Conservation (phyloP, 371 early-diverging fungal genomes). For the Actinomortierella ambigua region DNA sequence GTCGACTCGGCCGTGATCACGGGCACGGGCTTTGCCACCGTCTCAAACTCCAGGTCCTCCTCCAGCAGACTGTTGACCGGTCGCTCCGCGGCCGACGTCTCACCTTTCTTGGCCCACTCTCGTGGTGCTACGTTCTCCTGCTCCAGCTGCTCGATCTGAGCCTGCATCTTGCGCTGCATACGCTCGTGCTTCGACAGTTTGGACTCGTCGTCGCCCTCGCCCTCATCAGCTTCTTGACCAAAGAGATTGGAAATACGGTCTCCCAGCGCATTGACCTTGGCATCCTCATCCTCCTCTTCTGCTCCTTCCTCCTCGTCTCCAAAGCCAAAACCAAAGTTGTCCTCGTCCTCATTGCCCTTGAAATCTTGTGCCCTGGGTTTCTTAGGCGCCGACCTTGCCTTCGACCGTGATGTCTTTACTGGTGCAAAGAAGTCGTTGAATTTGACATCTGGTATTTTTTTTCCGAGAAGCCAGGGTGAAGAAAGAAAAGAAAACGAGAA, state of each 20-base stretch:
- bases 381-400: constrained; percentile 48
- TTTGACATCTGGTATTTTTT: constrained; percentile 53
- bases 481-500: constrained; percentile 25
- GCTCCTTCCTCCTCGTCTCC: constrained; percentile 48
- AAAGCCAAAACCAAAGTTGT: constrained; percentile 36
- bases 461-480: too few species aligned
- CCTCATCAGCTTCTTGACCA: constrained; percentile 58
- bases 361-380: constrained; percentile 16
- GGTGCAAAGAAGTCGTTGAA: constrained; percentile 61
- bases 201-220: constrained; percentile 48
- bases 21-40: constrained; percentile 79
- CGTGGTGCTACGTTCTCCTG: constrained; percentile 82
- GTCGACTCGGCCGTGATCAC: constrained; percentile 94
- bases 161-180: constrained; percentile 67
- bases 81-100: constrained; percentile 72
- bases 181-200: constrained; percentile 76
- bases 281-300: constrained; percentile 53
- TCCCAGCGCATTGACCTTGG: constrained; percentile 48
- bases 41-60: constrained; percentile 92
- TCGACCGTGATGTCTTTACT: constrained; percentile 16
- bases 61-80: constrained; percentile 94
- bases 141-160: constrained; percentile 83
- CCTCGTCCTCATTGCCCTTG: constrained; percentile 43
- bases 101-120: constrained; percentile 92
- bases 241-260: constrained; percentile 56